Base-by-base conservation (phyloP, 768 basidiomycete genomes). In the Amanita fuliginea region DNA sequence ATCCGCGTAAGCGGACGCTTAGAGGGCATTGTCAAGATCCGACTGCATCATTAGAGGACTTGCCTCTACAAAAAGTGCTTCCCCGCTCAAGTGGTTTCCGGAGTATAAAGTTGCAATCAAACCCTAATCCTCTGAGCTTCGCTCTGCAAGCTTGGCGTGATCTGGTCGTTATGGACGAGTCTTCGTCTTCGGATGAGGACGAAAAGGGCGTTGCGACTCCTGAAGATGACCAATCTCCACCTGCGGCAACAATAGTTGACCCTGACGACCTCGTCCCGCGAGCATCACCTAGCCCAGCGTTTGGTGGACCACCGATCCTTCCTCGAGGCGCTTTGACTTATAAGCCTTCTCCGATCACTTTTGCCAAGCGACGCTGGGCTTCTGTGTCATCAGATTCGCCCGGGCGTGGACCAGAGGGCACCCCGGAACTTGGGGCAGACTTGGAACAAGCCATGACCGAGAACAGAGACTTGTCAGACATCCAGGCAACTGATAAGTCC, bases 321-420 rank as follows among this genome's bases (percentile, higher is more conserved):
- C 64, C 60, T 28, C 66, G 70, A 43, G 69, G 66, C 24, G 67
- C 74, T 26, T 57, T 80, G 56, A 75, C 73, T 19, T 76, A 71
- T 60, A 78, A 78, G 45, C 81, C 81, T 13, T 76, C 78, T 33
- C 81, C 81, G n/a, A 71, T 75, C 61, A 72, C 73, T 55, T 81
- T 78, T 59, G 80, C 81, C 6, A 74, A 73, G 56, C 75, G 76
- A 47, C 74, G 80, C 51, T 81, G 81, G 81, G 73, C 67, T 53
- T 72, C 71, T 36, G 57, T 62, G 18, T 47, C 46, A 13, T 59
- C 67, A 32, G 64, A 63, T 55, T 67, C 68, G 9, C 49, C 49
- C 16, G 36, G 47, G 9, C 42, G 33, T 18, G 40, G 21, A 4
- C 49, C 26, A 18, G 41, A 49, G 16, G 39, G 22, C n/a, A 24